phyloP scores from a whole-genome alignment of 78 protist species.

The Monosiga brevicollis region DNA sequence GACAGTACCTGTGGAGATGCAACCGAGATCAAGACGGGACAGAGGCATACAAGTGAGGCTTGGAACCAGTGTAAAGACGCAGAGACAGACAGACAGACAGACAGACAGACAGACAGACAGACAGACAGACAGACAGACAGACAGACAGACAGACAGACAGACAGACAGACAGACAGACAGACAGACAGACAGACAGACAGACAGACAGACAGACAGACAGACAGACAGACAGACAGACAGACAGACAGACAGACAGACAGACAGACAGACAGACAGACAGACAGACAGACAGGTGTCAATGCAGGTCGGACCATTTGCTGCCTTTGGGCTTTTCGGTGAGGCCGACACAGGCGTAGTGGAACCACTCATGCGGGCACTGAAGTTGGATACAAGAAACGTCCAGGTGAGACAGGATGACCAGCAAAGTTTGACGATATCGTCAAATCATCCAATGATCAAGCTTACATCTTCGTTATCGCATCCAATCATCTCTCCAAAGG shows the following conservation, averaged over 20 bases:
- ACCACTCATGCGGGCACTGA: not conserved
- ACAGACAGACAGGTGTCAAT: not conserved
- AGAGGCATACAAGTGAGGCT: not conserved
- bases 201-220: not conserved
- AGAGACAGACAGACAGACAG: not conserved
- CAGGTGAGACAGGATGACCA: not conserved
- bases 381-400: not conserved
- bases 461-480: not conserved
- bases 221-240: not conserved
- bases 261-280: not conserved
- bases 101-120: not conserved
- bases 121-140: not conserved
- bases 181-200: not conserved
- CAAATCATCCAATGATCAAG: conserved; percentile 11
- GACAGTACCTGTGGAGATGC: not conserved
- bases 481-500: no score
- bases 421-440: not conserved
- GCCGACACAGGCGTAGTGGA: no score
- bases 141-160: not conserved
- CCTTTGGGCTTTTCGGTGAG: no score
- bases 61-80: not conserved
- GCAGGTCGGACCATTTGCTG: no score
- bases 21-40: not conserved
- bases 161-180: not conserved
- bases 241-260: not conserved